Base-by-base conservation (phyloP, 257 asterid genomes). In the Petunia secreta region DNA sequence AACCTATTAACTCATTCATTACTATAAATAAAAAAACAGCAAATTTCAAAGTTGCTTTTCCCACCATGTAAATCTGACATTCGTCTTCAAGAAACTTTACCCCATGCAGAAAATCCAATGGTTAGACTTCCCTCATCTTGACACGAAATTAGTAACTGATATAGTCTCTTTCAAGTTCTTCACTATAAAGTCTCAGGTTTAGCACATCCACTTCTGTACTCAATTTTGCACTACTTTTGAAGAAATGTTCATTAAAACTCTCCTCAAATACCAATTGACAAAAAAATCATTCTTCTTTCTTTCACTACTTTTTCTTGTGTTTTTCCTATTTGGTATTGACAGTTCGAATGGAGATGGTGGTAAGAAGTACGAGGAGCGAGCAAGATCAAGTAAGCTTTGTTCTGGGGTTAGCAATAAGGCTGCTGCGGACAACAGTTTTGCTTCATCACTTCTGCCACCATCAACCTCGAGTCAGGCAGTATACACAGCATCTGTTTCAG, bases 61-160 rank as follows among this genome's bases (percentile, higher is more conserved):
- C 77, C 77, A 71, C 77, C 43, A 71, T 71, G 60, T 34, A 71
- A 71, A 10, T 54, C 38, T 71, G 77, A 71, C 77, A 71, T 71
- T 71, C 6, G 77, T 71, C 76, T 44, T 44, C 75, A 16, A 38
- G 44, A 16, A 68, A 14, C 41, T 68, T 44, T 48, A 71, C 10
- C 25, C 8, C 77, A 71, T 71, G 77, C 77, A 71, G 60, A 71
- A 48, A 71, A 48, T 71, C 59, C 77, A 71, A 71, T 68, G 76
- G 4, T 44, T n/a, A 44, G 16, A 68, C 57, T 40, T 25, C 25
- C 6, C 10, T 48, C 1, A 1, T 25, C 3, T 48, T 11, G 60
- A 71, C 77, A 48, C 77, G 77, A 71, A 52, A 34, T 71, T 71
- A 8, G 25, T 48, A 25, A 25, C 5, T 46, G 43, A 46, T 48